Evolutionary conservation across 2,329 filamentous ascomycete species (phyloP).

Genomic region (Ophiocordyceps unilateralis): DNA sequence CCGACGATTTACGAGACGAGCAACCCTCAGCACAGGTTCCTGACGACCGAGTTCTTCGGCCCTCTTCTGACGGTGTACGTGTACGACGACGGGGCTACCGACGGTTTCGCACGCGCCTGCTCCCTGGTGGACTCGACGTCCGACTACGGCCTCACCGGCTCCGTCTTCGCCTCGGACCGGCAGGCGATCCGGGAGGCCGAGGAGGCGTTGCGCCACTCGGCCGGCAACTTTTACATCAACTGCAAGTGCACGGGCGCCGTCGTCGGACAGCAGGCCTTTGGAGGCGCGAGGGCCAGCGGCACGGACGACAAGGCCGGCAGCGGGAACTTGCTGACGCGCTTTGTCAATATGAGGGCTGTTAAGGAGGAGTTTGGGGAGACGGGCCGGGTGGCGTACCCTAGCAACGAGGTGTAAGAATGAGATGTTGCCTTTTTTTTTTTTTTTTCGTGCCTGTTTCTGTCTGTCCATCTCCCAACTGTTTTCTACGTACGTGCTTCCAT

Average conservation of each 20-base stretch:
- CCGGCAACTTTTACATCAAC: slow-evolving; percentile 78
- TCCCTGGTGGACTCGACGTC: slow-evolving; percentile 51
- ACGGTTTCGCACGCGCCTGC: slow-evolving; percentile 42
- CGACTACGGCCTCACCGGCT: slow-evolving; percentile 63
- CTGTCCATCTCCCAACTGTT: no score
- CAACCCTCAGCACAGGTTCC: slow-evolving; percentile 56
- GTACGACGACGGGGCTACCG: slow-evolving; percentile 49
- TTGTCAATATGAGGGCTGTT: slow-evolving; percentile 49
- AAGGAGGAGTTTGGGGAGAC: slow-evolving; percentile 61
- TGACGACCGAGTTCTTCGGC: slow-evolving; percentile 69
- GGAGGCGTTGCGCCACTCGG: slow-evolving; percentile 51
- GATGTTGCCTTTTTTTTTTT: no score
- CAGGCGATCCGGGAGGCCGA: slow-evolving; percentile 49
- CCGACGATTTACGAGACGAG: slow-evolving; percentile 67
- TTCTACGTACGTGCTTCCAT: no score
- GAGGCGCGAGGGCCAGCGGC: slow-evolving; percentile 48
- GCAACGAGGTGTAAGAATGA: slow-evolving; percentile 40
- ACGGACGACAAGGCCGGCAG: slow-evolving; percentile 62
- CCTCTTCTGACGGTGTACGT: slow-evolving; percentile 59
- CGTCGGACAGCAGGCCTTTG: slow-evolving; percentile 57
- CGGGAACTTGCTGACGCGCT: slow-evolving; percentile 43
- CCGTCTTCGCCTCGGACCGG: slow-evolving; percentile 57
- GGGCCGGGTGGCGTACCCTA: slow-evolving; percentile 48
- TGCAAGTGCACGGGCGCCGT: slow-evolving; percentile 64
- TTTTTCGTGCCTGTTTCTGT: no score